Percentiles rank a stretch among this genome's conserved stretches.
These are phyloP conservation scores for Pilaira anomala DNA, from an alignment of 192 early-diverging fungal species.

Conservation along the genomic window DNA sequence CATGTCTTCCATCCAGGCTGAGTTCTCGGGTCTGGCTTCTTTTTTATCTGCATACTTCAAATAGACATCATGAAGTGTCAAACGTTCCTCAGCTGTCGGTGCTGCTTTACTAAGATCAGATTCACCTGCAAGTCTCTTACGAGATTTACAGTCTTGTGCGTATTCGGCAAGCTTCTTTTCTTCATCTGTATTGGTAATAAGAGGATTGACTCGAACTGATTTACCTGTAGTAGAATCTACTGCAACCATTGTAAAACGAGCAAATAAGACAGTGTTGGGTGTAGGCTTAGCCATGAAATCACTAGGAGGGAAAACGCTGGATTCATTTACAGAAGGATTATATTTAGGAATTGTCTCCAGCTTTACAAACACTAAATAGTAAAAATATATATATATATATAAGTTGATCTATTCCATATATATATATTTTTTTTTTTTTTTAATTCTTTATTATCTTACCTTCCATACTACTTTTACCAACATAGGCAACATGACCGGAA, in stretches of 20 bases:
- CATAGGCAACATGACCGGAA: conserved; percentile 79
- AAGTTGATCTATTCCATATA: background rate
- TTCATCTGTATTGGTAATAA: conserved; percentile 67
- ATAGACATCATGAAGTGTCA: conserved; percentile 78
- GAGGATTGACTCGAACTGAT: conserved; percentile 67
- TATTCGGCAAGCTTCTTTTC: conserved; percentile 68
- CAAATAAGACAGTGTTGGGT: conserved; percentile 60
- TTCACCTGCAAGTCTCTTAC: conserved; percentile 41
- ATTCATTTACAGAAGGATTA: conserved; percentile 13
- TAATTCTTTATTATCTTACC: conserved; percentile 31
- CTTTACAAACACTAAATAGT: conserved; percentile 56
- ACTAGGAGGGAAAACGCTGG: background rate
- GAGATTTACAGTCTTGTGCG: conserved; percentile 60
- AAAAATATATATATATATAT: conserved; percentile 1
- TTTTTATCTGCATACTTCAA: conserved; percentile 64
- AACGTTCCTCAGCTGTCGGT: conserved; percentile 77
- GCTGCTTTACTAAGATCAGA: conserved; percentile 58
- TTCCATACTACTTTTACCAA: conserved; percentile 89
- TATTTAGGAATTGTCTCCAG: conserved; percentile 50
- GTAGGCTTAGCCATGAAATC: conserved; percentile 21
- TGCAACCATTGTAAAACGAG: conserved; percentile 89
- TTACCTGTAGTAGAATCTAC: conserved; percentile 68
- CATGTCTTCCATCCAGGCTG: conserved; percentile 77
- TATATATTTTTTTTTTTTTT: too few species aligned
- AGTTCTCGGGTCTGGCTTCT: conserved; percentile 38